phyloP scores from a whole-genome alignment of 352 stramenopile genomes.

The Pythium periplocum region DNA sequence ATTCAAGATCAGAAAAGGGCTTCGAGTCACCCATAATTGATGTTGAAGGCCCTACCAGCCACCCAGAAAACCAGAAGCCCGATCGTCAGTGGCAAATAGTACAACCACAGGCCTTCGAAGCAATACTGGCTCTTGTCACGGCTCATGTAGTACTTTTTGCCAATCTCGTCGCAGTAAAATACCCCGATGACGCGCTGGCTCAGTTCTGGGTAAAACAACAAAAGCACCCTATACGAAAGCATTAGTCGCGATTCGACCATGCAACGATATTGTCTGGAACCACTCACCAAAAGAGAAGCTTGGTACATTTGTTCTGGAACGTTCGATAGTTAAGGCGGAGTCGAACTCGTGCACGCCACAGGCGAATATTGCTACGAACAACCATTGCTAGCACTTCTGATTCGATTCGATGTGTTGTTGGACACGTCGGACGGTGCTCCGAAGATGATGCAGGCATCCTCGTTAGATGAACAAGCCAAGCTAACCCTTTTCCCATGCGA shows the following conservation, averaged over 20 bases:
- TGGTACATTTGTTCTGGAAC: constrained; percentile 77
- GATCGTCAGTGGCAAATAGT: constrained; percentile 46
- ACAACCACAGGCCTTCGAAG: constrained; percentile 50
- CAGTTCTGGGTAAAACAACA: constrained; percentile 72
- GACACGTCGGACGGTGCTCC: constrained; percentile 34
- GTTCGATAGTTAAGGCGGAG: constrained; percentile 66
- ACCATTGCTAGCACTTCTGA: constrained; percentile 55
- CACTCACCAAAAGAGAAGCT: constrained; percentile 61
- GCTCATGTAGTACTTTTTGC: constrained; percentile 50
- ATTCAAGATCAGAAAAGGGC: not conserved
- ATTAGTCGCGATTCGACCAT: too few species aligned
- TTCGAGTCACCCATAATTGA: not conserved
- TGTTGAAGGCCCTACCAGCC: constrained; percentile 28
- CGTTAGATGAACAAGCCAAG: constrained; percentile 20
- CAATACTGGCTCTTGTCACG: constrained; percentile 55
- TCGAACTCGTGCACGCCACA: constrained; percentile 64
- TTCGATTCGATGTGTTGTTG: constrained; percentile 44
- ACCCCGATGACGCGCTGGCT: constrained; percentile 57
- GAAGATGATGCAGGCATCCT: constrained; percentile 43
- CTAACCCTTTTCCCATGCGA: constrained; percentile 15
- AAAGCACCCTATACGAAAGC: constrained; percentile 32
- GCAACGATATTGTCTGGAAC: not conserved
- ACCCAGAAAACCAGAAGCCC: constrained; percentile 52
- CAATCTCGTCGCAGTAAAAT: constrained; percentile 79
- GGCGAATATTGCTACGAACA: constrained; percentile 58